Evolutionary conservation across 129 eudicot species (phyloP).

Genomic region (sunflower (Helianthus annuus)): DNA sequence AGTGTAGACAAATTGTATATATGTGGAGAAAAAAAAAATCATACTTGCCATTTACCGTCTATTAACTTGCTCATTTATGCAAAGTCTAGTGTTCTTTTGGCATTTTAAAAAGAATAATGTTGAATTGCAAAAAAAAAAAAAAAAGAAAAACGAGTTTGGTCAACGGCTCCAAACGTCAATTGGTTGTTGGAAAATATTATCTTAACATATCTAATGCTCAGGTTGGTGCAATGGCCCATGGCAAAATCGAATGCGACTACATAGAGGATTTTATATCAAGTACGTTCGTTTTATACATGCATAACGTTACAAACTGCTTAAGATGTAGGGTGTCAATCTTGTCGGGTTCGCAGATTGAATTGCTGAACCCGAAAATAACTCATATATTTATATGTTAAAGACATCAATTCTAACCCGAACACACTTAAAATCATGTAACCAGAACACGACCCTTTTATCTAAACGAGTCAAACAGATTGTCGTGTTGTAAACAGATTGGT

Average conservation of each 20-base stretch:
- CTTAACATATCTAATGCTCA: conserved; percentile 26
- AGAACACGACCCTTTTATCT: not conserved
- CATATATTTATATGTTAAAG: no score
- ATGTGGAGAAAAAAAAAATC: no score
- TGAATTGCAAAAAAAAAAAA: not conserved
- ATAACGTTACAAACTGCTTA: conserved; percentile 7
- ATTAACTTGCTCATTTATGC: not conserved
- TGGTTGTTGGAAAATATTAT: not conserved
- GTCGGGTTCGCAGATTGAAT: no score
- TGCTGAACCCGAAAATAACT: no score
- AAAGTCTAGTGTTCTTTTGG: not conserved
- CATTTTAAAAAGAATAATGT: not conserved
- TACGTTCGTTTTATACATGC: conserved; percentile 38
- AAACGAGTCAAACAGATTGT: not conserved
- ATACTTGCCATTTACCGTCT: not conserved
- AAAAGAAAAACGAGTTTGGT: not conserved
- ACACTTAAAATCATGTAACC: not conserved
- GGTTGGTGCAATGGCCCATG: conserved; percentile 99
- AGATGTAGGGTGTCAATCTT: not conserved
- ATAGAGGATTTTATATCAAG: conserved; percentile 86
- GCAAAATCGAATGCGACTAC: conserved; percentile 76
- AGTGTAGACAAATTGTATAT: no score
- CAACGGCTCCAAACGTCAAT: not conserved
- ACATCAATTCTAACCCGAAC: not conserved
- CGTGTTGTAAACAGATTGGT: not conserved